phyloP scores from a whole-genome alignment of 228 moss, liverwort and hornwort genomes.

The Sphagnum fallax region DNA sequence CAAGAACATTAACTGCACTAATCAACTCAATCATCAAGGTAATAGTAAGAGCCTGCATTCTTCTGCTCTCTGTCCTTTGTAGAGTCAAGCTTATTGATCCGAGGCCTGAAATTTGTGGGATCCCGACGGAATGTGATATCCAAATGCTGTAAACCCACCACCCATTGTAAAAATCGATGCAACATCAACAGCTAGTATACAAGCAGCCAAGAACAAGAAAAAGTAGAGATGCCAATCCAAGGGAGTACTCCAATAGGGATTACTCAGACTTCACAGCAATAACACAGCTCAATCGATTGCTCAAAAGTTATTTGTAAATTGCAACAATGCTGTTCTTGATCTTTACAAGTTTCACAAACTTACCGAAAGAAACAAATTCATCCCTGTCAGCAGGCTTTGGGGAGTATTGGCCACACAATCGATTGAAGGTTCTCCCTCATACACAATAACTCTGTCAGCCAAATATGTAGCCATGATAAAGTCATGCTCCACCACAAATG shows the following conservation, averaged over 20 bases:
- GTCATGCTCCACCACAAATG: slow-evolving; percentile 99
- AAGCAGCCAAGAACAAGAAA: no score
- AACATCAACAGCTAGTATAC: no score
- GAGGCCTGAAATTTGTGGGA: slow-evolving; percentile 95
- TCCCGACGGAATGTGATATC: slow-evolving; percentile 97
- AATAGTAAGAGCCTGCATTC: slow-evolving; percentile 95
- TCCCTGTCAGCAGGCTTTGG: slow-evolving; percentile 94
- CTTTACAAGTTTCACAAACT: slow-evolving; percentile 6
- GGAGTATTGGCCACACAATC: slow-evolving; percentile 96
- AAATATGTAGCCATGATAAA: slow-evolving; percentile 99
- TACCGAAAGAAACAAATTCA: slow-evolving; percentile 99
- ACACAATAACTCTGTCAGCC: slow-evolving; percentile 97
- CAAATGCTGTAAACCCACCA: slow-evolving; percentile 65
- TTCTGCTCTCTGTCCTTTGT: slow-evolving; percentile 99
- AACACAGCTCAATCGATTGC: no score
- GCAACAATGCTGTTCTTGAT: no score
- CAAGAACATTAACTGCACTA: no score
- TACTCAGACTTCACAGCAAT: no score
- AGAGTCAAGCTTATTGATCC: slow-evolving; percentile 95
- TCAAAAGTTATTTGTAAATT: no score
- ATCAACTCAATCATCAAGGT: slow-evolving; percentile 75
- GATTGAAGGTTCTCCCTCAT: slow-evolving; percentile 89
- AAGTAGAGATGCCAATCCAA: no score
- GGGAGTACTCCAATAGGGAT: no score
- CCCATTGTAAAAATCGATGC: neutral